Percentiles rank a stretch among this genome's conserved stretches.
These are phyloP conservation scores for Podaxis mareebaensis DNA, from an alignment of 768 basidiomycete species.

Conservation along the genomic window DNA sequence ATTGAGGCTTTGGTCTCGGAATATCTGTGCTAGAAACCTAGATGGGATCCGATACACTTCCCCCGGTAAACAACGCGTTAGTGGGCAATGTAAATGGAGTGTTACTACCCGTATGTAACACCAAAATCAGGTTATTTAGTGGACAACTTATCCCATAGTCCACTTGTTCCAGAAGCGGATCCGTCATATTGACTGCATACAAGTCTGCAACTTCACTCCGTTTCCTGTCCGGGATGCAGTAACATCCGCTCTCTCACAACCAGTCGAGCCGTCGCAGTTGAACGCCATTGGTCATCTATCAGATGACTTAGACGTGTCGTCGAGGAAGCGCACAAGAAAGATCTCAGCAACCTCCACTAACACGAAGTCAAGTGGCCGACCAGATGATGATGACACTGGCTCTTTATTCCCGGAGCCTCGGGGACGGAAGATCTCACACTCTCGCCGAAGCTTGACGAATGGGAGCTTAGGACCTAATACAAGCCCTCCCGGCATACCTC, in stretches of 20 bases:
- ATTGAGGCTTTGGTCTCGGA: background rate
- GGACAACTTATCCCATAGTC: slow-evolving; percentile 9
- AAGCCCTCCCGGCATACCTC: background rate
- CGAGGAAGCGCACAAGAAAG: slow-evolving; percentile 59
- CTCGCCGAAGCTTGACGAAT: slow-evolving; percentile 41
- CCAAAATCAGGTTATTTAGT: background rate
- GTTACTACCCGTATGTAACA: slow-evolving; percentile 15
- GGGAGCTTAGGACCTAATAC: slow-evolving; percentile 1
- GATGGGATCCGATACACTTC: background rate
- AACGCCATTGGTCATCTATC: slow-evolving; percentile 49
- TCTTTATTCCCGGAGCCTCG: slow-evolving; percentile 18
- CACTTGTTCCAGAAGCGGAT: slow-evolving; percentile 55
- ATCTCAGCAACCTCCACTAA: slow-evolving; percentile 59
- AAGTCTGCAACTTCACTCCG: slow-evolving; percentile 81
- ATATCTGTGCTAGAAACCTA: background rate
- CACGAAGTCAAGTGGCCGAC: slow-evolving; percentile 45
- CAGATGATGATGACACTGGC: slow-evolving; percentile 28
- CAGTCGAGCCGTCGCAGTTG: slow-evolving; percentile 62
- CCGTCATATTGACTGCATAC: slow-evolving; percentile 71
- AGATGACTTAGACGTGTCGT: slow-evolving; percentile 68
- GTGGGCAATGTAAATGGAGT: background rate
- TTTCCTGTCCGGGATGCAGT: slow-evolving; percentile 80
- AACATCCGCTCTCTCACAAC: slow-evolving; percentile 72
- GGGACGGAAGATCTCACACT: slow-evolving; percentile 43
- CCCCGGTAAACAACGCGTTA: background rate